Base-by-base conservation (phyloP, 495 filamentous ascomycete species). In the Cercophora samala region DNA sequence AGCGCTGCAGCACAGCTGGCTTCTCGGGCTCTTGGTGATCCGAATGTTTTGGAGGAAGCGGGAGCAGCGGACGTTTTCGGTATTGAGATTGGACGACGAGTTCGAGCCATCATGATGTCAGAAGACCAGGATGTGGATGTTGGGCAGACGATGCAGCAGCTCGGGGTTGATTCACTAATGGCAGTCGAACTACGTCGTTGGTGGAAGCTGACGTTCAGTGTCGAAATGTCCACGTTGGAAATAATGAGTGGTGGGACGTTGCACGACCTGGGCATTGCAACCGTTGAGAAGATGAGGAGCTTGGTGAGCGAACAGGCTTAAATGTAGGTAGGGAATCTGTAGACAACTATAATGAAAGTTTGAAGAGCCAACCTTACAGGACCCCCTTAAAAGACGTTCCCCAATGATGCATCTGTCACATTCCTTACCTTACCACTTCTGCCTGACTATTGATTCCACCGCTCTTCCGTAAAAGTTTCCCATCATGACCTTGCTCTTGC, bases 141-240 rank as follows among this genome's bases (percentile, higher is more conserved):
- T 22, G 22, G 63, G 1, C n/a, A 29, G 1, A 71, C 72, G 19
- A 52, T 74, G 18, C 65, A 75, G 0, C 66, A 60, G 5, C 80
- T 73, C 58, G 81, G 82, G 18, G 70, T 84, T 24, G 82, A 86
- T 64, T 79, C 74, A 5, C 74, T 85, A 63, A 72, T 83, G 17
- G 81, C 79, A 0, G 77, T 79, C 6, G 84, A 86, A 62, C 69
- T 85, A 29, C 68, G 81, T 32, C 18, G 24, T 18, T 24, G 56
- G 56, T 59, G 56, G 56, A 59, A 24, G 15, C 56, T 59, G 19
- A 26, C 24, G 13, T 59, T 59, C 15, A n/a, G 56, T 0, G 24
- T 59, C 15, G 56, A 59, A 15, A 15, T 59, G 56, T 21, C 56
- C 3, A 59, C 56, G 4, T 24, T 59, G 24, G 56, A 59, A 22